These are phyloP conservation scores for Herpetomonas samuelpessoai DNA, from an alignment of 208 protist species.

Conservation along the genomic window DNA sequence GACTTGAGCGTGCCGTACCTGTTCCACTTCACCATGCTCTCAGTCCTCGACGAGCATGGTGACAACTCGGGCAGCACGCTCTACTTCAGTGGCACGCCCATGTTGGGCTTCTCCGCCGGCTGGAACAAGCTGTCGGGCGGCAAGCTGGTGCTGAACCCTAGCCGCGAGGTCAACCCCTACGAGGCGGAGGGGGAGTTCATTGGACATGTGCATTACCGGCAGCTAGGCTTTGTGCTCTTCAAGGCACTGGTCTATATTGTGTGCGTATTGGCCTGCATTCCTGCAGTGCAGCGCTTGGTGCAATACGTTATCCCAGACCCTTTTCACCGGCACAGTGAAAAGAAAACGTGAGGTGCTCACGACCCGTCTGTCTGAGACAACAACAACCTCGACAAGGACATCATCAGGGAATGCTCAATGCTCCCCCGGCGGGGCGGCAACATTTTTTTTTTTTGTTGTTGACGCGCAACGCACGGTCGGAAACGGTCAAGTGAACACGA, in stretches of 20 bases:
- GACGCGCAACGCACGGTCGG: too few relatives aligned
- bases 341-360: constrained; percentile 13
- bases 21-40: constrained; percentile 82
- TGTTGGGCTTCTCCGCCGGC: constrained; percentile 69
- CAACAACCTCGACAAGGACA: too few relatives aligned
- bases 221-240: constrained; percentile 74
- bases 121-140: constrained; percentile 54
- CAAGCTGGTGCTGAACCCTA: constrained; percentile 72
- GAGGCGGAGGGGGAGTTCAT: constrained; percentile 67
- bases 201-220: constrained; percentile 69
- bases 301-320: constrained; percentile 66
- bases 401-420: too few relatives aligned
- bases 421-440: too few relatives aligned
- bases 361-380: too few relatives aligned
- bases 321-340: constrained; percentile 73
- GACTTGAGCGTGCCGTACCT: constrained; percentile 81
- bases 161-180: constrained; percentile 59
- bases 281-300: constrained; percentile 55
- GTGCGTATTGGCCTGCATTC: constrained; percentile 70
- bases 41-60: constrained; percentile 77
- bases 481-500: too few relatives aligned
- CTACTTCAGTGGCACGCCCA: constrained; percentile 84
- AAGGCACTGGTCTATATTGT: constrained; percentile 55
- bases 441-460: too few relatives aligned
- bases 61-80: constrained; percentile 75